A percentile compares a stretch with the other conserved stretches of the same genome.
Conservation (phyloP, 768 basidiomycete genomes). For the Hypholoma sublateritium region DNA sequence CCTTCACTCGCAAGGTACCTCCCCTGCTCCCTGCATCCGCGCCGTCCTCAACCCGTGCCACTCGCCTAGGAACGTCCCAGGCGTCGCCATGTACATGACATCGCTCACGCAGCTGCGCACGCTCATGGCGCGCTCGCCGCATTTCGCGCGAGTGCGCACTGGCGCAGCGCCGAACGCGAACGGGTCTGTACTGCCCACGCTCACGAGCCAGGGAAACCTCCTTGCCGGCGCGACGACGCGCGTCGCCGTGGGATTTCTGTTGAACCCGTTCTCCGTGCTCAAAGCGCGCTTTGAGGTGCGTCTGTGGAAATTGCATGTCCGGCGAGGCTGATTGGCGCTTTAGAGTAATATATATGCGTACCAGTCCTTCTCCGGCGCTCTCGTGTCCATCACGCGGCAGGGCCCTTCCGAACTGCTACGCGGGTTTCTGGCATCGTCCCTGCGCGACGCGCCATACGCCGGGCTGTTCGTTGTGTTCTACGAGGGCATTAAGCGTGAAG, state of each 20-base stretch:
- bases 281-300: constrained; percentile 89
- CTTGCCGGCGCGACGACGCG: constrained; percentile 83
- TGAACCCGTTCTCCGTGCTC: constrained; percentile 90
- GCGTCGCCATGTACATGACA: constrained; percentile 91
- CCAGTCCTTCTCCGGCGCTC: constrained; percentile 55
- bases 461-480: constrained; percentile 89
- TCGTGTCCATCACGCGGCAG: constrained; percentile 58
- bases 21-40: not conserved
- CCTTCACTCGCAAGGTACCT: constrained; percentile 73
- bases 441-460: constrained; percentile 94
- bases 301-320: constrained; percentile 12
- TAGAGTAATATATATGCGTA: constrained; percentile 83
- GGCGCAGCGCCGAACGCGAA: constrained; percentile 22
- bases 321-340: not conserved
- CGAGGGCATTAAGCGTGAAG: constrained; percentile 79
- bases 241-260: constrained; percentile 74
- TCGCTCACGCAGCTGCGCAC: constrained; percentile 80
- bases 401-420: constrained; percentile 83
- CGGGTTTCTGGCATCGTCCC: constrained; percentile 82
- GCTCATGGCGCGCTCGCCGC: constrained; percentile 67
- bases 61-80: constrained; percentile 77
- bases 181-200: constrained; percentile 62
- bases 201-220: constrained; percentile 80
- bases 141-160: constrained; percentile 51
- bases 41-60: not conserved